Base-by-base conservation (phyloP, 2,329 filamentous ascomycete species). In the Curvularia lunata region DNA sequence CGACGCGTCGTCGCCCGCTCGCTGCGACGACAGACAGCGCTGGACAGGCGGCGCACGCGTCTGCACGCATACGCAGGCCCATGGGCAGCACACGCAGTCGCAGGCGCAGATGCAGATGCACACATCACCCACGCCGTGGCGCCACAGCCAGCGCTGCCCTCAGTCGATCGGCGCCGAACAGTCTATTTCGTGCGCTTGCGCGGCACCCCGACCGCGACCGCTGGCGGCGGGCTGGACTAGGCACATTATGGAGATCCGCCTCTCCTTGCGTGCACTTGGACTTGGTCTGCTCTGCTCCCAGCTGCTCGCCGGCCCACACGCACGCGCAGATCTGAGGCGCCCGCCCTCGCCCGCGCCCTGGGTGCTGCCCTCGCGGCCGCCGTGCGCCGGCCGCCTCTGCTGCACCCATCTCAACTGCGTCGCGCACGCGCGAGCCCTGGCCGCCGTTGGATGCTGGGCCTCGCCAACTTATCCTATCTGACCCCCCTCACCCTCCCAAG, bases 191-290 rank as follows among this genome's bases (percentile, higher is more conserved):
- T 13, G 7, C 9, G 56, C 56, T 43, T 59, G 52, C 53, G 53
- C 54, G 54, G 51, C 56, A 51, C 52, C 58, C 55, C 55, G 52
- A 56, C 55, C 55, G 47, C 51, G 38, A 37, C 40, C 40, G 21
- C 40, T 8, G 25, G 4, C 25, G 25, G 8, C 25, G 25, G 25
- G 4, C 25, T 27, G 25, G 25, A 27, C 42, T 28, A 43, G 27
- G 19, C 41, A 12, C 23, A 28, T n/a, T 47, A 58, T 49, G 51
- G 58, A 58, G 58, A 58, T 61, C 51, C 27, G 55, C 51, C 48
- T 42, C 34, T 42, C 28, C 27, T 23, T 34, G 30, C 30, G 4
- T 25, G 10, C 28, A 30, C 28, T 30, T 30, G 28, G 28, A 30
- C 9, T 3, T 30, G 6, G 28, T 12, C 28, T 7, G n/a, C n/a